Evolutionary conservation across 1,284 basidiomycete genomes (phyloP).

Genomic region (Tetrapyrgos nigripes): DNA sequence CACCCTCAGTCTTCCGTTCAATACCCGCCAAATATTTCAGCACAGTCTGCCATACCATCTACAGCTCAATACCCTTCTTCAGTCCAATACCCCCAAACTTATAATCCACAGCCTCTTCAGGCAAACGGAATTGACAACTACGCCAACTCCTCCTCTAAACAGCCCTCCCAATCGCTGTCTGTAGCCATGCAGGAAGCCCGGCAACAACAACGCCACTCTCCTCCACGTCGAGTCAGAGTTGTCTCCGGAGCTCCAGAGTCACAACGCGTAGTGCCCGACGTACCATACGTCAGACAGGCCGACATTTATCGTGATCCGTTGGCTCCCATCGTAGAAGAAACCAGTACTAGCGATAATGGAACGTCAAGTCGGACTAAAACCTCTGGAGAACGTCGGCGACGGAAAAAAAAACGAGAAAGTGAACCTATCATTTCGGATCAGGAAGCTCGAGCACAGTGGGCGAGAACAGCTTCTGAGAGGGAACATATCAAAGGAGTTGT

Average conservation of each 20-base stretch:
- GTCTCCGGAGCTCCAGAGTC: background rate
- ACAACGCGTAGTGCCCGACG: background rate
- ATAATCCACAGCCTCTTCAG: background rate
- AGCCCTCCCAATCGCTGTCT: background rate
- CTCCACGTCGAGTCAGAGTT: conserved; percentile 9
- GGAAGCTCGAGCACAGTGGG: conserved; percentile 1
- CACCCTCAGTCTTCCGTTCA: too few relatives aligned
- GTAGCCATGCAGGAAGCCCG: background rate
- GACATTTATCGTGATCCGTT: background rate
- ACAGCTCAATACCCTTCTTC: background rate
- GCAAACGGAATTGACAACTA: background rate
- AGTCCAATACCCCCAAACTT: background rate
- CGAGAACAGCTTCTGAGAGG: background rate
- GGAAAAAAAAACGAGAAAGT: background rate
- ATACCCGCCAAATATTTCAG: too few relatives aligned
- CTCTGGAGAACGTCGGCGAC: background rate
- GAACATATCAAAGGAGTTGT: conserved; percentile 10
- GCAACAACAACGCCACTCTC: conserved; percentile 5
- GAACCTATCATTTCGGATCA: background rate
- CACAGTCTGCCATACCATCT: too few relatives aligned
- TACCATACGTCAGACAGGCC: background rate
- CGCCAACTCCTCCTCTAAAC: too few relatives aligned
- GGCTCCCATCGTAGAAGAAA: background rate
- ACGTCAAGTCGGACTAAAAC: background rate
- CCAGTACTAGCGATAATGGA: background rate